Evolutionary conservation across 371 early-diverging fungal genomes (phyloP), one percentile per base, ranked within the genome.

Genomic region (Lichtheimia hyalospora): DNA sequence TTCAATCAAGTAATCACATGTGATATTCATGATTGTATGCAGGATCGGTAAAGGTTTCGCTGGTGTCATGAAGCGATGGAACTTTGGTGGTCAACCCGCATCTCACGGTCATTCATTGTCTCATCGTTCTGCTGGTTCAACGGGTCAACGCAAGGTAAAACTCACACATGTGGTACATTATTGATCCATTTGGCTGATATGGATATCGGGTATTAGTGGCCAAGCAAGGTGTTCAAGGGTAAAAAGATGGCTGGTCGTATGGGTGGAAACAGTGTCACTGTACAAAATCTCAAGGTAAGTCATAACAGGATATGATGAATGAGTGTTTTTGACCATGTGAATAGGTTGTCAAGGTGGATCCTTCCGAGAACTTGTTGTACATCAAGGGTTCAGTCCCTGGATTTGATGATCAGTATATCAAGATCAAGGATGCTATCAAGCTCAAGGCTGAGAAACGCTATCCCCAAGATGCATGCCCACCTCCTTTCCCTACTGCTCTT

Each of bases 241-340:
- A 98, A 96, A 79, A 98, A 98, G 75, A 97, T 98, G 98, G 89
- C 97, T 18, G 98, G 98, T 52, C 87, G 93, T 24, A 91, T 97
- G 90, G 98, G 98, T 60, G 92, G 92, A 58, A 83, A 92, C 41
- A 86, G 74, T 64, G 77, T 83, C 16, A 96, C 97, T 10, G 90
- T 88, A 20, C 91, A 92, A 67, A 92, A 84, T 62, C 78, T 96
- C 27, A 83, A 90, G 69, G 91, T 91, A 5, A 21, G n/a, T 46
- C 13, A 46, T 16, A 46, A 39, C 12, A 43, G 20, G 28, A 3
- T 8, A 42, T 27, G 25, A 13, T 27, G 34, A 23, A 16, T 44
- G 23, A 2, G 13, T 18, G 5, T 4, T 24, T 27, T 23, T 48
- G 14, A 15, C 15, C 12, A 23, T 46, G 39, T 5, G 15, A 28